These are phyloP conservation scores for Picea glauca DNA, from an alignment of 75 land plant genomes.

Conservation along the genomic window DNA sequence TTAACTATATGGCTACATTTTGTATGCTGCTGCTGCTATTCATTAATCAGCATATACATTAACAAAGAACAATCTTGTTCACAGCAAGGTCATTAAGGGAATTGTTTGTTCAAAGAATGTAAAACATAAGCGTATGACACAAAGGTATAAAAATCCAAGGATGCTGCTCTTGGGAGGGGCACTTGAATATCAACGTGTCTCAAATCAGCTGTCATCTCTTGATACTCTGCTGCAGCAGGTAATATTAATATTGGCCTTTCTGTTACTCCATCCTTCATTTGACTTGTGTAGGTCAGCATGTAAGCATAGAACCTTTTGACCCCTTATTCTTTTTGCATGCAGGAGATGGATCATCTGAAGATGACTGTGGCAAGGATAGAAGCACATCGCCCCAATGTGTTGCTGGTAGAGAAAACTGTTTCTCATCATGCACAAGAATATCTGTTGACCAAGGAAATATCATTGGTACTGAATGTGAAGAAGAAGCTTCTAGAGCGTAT, in stretches of 20 bases:
- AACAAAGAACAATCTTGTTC: not conserved
- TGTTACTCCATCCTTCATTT: not conserved
- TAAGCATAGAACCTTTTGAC: not conserved
- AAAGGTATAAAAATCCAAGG: slow-evolving; percentile 65
- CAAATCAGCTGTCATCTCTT: slow-evolving; percentile 55
- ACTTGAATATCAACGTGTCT: slow-evolving; percentile 31
- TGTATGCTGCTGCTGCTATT: not conserved
- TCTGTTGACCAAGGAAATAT: slow-evolving; percentile 68
- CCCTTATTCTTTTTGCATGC: slow-evolving; percentile 6
- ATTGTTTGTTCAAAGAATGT: slow-evolving; percentile 91
- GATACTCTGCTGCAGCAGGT: slow-evolving; percentile 30
- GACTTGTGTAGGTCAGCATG: not conserved
- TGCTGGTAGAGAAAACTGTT: slow-evolving; percentile 89
- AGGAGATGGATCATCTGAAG: slow-evolving; percentile 68
- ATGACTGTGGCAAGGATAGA: slow-evolving; percentile 60
- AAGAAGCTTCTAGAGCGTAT: slow-evolving; percentile 75
- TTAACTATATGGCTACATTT: not conserved
- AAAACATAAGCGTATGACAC: slow-evolving; percentile 87
- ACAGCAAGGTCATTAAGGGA: slow-evolving; percentile 86
- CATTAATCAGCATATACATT: not conserved
- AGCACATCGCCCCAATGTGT: slow-evolving; percentile 71
- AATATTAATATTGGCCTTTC: not conserved
- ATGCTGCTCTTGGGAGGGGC: slow-evolving; percentile 66
- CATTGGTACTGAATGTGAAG: slow-evolving; percentile 89
- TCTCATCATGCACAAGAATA: slow-evolving; percentile 72